Evolutionary conservation across 345 rosid genomes (phyloP), one percentile per base, ranked within the genome.

Genomic region (Nephelium lappaceum): DNA sequence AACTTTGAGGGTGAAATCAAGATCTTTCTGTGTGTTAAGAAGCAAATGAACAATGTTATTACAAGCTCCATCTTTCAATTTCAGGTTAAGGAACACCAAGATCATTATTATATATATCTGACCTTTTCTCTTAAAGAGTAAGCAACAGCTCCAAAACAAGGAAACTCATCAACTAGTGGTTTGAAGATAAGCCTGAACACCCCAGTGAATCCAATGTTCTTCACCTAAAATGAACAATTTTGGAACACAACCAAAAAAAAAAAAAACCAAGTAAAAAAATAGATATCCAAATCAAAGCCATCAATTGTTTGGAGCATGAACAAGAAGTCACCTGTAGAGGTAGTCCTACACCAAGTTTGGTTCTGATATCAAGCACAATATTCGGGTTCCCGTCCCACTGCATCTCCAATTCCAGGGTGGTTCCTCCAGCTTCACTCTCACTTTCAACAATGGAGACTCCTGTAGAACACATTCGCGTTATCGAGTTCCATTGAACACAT

Each of bases 321-420:
- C 51, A 63, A 23, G 3, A 69, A 69, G 38, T 63, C 83, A 95
- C 99, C 97, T 93, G 92, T 15, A 93, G 85, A 0, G 97, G 99
- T 55, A 95, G 84, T 42, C 90, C 86, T 10, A 95, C 88, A 0
- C 98, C 99, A 61, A 95, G 79, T 84, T 76, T 86, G 24, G 98
- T 93, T 72, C 90, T 88, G 80, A 95, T 80, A 79, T 84, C 93
- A 62, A 93, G 93, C 41, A 89, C 93, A 36, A 95, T 90, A 72
- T 80, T 87, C 6, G 98, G 97, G 78, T 93, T 87, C 11, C 97
- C 98, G 73, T 95, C 99, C 98, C 99, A 95, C 81, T 93, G 93
- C 91, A 95, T 81, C 81, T 93, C 98, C 86, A 95, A 79, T 78
- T 95, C 99, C 92, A 93, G 88, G 24, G 92, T 90, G 68, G 93